Percentiles rank a stretch among this genome's conserved stretches.
Conservation (phyloP, 2,329 filamentous ascomycete genomes). For the Colletotrichum gigasporum region DNA sequence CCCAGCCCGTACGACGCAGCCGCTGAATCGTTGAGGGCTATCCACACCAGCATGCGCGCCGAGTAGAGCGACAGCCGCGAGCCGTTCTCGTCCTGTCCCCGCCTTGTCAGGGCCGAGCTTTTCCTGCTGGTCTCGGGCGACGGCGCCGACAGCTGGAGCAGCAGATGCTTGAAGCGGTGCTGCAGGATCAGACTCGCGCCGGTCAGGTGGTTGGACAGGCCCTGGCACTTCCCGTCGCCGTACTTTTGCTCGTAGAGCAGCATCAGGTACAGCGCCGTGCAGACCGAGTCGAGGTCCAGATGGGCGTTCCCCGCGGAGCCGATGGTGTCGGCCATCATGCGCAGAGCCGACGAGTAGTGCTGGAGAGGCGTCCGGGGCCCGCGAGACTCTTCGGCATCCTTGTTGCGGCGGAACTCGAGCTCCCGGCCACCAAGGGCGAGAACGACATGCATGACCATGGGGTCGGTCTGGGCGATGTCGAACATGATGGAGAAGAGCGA, state of each 20-base stretch:
- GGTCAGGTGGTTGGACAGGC: conserved; percentile 42
- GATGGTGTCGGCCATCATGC: conserved; percentile 41
- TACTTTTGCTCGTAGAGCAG: conserved; percentile 48
- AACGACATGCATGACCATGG: conserved; percentile 48
- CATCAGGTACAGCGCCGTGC: conserved; percentile 46
- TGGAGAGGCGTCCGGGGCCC: conserved; percentile 33
- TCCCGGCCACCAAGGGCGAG: conserved; percentile 44
- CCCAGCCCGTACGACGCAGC: conserved; percentile 44
- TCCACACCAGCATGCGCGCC: conserved; percentile 45
- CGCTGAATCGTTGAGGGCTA: conserved; percentile 41
- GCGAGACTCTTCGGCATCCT: conserved; percentile 6
- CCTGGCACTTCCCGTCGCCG: conserved; percentile 43
- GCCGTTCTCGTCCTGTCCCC: conserved; percentile 3
- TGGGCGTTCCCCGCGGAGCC: conserved; percentile 33
- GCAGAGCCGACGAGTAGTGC: conserved; percentile 44
- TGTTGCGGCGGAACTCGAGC: conserved; percentile 38
- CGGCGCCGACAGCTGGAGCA: conserved; percentile 20
- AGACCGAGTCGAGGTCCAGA: conserved; percentile 41
- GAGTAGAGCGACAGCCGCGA: conserved; percentile 41
- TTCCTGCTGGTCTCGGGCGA: conserved; percentile 27
- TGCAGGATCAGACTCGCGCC: conserved; percentile 43
- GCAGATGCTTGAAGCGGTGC: conserved; percentile 34
- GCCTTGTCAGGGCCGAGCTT: conserved; percentile 13
- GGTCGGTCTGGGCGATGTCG: conserved; percentile 40
- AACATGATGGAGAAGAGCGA: conserved; percentile 47